Base-by-base conservation (phyloP, 2,329 filamentous ascomycete genomes). In the Phialocephala sp. region DNA sequence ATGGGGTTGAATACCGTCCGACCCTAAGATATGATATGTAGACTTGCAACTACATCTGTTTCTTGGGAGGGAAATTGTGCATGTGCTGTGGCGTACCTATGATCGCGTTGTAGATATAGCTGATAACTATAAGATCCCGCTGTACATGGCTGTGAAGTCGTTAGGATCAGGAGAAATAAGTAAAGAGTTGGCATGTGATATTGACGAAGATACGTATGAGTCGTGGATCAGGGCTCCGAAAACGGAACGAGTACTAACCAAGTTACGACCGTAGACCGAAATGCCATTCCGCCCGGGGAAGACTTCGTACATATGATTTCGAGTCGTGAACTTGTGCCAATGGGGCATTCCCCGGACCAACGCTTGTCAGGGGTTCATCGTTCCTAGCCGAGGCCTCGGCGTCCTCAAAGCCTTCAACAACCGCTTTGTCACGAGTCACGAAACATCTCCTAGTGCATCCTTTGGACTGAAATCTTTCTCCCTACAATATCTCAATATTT, bases 1-100 rank as follows among this genome's bases (percentile, higher is more conserved):
- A 67, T 72, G 61, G 59, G 60, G 66, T 66, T 64, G 59, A 36
- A 57, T 56, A 57, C 60, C 62, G 64, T 55, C 36, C 43, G 67
- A 69, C 66, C 62, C 65, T 69, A 69, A 62, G 64, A 67, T 66
- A 67, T 71, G 66, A 67, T 60, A 37, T 68, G 66, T 62, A 24
- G 24, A 36, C 41, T 52, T 62, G 37, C 20, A 41, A 5, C 15
- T n/a, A 24, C 14, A 32, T 54, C 50, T 54, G 4, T 2, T 32
- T 14, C 8, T 15, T 18, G 14, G 24, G 22, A 52, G 20, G n/a
- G n/a, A n/a, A 11, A 52, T 27, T 32, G 15, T 22, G 24, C 9
- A 52, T 27, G 24, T 32, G 15, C 18, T 52, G 24, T 52, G 24
- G 27, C 24, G 22, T 50, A 32, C 22, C 8, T 22, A 24, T 50